Evolutionary conservation across 805 yeast genomes (phyloP).

Genomic region (Kurtzmaniella fragi): DNA sequence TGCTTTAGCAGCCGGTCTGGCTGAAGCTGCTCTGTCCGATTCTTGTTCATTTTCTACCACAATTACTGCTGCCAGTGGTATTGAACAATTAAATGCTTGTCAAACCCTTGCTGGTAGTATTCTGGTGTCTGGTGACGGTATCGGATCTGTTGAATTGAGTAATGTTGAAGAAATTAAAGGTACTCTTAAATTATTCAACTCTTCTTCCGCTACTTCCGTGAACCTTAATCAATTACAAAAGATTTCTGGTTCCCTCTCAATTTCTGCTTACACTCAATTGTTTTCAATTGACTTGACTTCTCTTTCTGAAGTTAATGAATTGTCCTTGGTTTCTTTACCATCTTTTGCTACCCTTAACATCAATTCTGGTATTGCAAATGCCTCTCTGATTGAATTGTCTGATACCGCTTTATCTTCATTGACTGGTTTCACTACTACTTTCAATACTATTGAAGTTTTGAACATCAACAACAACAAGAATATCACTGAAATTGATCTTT

Average conservation of each 20-base stretch:
- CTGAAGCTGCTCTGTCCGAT: conserved; percentile 9
- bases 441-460: conserved; percentile 27
- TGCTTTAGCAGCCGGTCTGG: conserved; percentile 5
- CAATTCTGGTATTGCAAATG: conserved; percentile 31
- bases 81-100: conserved; percentile 29
- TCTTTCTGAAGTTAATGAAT: conserved; percentile 23
- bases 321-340: conserved; percentile 37
- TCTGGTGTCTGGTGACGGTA: conserved; percentile 30
- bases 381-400: conserved; percentile 28
- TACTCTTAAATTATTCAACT: conserved; percentile 31
- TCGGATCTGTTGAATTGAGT: conserved; percentile 25
- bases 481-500: conserved; percentile 30
- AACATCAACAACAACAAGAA: conserved; percentile 42
- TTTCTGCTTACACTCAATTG: conserved; percentile 36
- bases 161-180: conserved; percentile 24
- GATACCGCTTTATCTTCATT: conserved; percentile 38
- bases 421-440: conserved; percentile 24
- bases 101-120: conserved; percentile 38
- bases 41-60: conserved; percentile 38
- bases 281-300: conserved; percentile 29
- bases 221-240: conserved; percentile 23
- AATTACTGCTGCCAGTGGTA: conserved; percentile 34
- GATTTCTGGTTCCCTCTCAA: conserved; percentile 30
- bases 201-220: conserved; percentile 32
- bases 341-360: conserved; percentile 34